Evolutionary conservation across 2,329 filamentous ascomycete species (phyloP).

Genomic region (Trichoderma atroviride): DNA sequence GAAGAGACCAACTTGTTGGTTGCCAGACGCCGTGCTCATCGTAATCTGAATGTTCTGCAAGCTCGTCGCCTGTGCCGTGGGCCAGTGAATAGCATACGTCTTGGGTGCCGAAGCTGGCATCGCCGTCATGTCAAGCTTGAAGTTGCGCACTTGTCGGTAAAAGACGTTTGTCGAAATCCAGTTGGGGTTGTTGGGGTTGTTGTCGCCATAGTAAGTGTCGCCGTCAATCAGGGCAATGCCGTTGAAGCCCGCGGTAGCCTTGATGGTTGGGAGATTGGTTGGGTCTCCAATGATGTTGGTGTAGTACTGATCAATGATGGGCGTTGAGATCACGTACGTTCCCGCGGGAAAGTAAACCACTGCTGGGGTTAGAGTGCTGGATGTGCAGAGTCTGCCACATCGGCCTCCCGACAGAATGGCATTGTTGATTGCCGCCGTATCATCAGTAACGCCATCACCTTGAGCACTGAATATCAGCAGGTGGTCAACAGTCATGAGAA

Average conservation of each 20-base stretch:
- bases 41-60: slow-evolving; percentile 55
- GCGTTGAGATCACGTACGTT: slow-evolving; percentile 58
- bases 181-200: slow-evolving; percentile 23
- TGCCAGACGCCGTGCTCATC: slow-evolving; percentile 36
- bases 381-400: slow-evolving; percentile 33
- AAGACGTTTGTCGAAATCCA: slow-evolving; percentile 56
- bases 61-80: slow-evolving; percentile 62
- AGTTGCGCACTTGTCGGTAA: slow-evolving; percentile 65
- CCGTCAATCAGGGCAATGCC: slow-evolving; percentile 61
- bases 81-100: slow-evolving; percentile 60
- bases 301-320: slow-evolving; percentile 65
- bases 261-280: slow-evolving; percentile 54
- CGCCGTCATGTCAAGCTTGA: slow-evolving; percentile 58
- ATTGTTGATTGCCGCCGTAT: slow-evolving; percentile 57
- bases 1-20: neutral
- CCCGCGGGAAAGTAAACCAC: slow-evolving; percentile 44
- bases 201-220: slow-evolving; percentile 31
- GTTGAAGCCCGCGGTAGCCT: slow-evolving; percentile 54
- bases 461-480: neutral
- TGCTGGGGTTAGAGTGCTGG: slow-evolving; percentile 39
- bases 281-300: slow-evolving; percentile 56
- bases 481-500: neutral
- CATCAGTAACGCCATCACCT: slow-evolving; percentile 44
- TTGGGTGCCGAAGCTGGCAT: slow-evolving; percentile 35
- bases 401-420: slow-evolving; percentile 46